These are phyloP conservation scores for Solanum pinnatisectum DNA, from an alignment of 257 asterid genomes.

Conservation along the genomic window DNA sequence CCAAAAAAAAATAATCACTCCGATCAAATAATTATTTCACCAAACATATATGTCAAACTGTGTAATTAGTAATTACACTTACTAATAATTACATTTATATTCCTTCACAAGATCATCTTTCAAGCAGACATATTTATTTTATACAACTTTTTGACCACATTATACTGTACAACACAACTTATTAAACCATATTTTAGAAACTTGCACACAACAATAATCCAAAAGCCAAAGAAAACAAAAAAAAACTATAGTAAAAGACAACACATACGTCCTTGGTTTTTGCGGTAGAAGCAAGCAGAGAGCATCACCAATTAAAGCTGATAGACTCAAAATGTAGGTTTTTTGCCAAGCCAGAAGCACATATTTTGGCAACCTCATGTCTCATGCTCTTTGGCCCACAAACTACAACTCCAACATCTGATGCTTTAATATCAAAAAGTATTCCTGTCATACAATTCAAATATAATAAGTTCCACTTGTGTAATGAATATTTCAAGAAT, in stretches of 20 bases:
- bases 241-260: not conserved
- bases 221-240: not conserved
- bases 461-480: not conserved
- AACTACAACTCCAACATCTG: slow-evolving; percentile 27
- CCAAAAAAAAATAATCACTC: too few species aligned
- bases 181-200: not conserved
- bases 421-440: slow-evolving; percentile 14
- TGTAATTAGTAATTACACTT: too few species aligned
- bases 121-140: not conserved
- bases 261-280: not conserved
- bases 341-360: slow-evolving; percentile 25
- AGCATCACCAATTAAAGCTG: slow-evolving; percentile 42
- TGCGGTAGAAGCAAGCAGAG: not conserved
- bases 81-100: not conserved
- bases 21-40: not conserved
- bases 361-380: slow-evolving; percentile 41
- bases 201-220: not conserved
- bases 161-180: not conserved
- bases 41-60: not conserved
- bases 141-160: not conserved
- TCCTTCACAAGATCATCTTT: not conserved
- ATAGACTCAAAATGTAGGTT: slow-evolving; percentile 30
- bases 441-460: slow-evolving; percentile 13
- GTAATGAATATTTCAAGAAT: too few species aligned
- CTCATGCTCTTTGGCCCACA: slow-evolving; percentile 50